Evolutionary conservation across 1,139 yeast genomes (phyloP), one percentile per base, ranked within the genome.

Genomic region (Nakaseomyces delphensis): DNA sequence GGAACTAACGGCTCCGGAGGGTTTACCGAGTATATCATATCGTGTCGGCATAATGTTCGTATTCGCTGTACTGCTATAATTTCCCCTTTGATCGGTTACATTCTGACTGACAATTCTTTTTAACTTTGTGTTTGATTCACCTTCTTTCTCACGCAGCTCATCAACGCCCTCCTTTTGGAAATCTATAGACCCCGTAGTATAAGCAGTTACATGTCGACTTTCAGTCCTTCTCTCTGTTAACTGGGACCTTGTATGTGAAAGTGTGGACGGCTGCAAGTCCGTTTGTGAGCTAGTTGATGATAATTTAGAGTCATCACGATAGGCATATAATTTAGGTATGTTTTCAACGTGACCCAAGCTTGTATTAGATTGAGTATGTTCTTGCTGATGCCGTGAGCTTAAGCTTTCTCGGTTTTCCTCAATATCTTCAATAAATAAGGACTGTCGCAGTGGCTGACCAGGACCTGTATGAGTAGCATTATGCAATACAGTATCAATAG

Each of bases 371-470:
- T 31, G 16, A 19, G 23, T 31, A 16, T 25, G n/a, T 4, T 25
- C 13, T 25, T 25, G 28, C n/a, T 25, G 28, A 10, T 25, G 28
- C 6, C 13, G 21, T 13, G 35, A 8, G 9, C 16, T 21, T 18
- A 33, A 13, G 13, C 14, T 21, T 8, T 21, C 13, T 19, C n/a
- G 20, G 18, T 33, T 33, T 21, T 33, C 37, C 16, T 33, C 37
- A n/a, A 33, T 33, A 15, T 33, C 18, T 18, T 33, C 37, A 21
- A 33, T 33, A 21, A 33, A 33, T 20, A 33, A 33, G 13, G 37
- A 33, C 37, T 21, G 37, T 33, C 37, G 37, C 37, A 20, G 37
- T 13, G 23, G 23, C 5, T 19, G 23, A 3, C n/a, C 14, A 31
- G 35, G 23, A 16, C 18, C 35, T 19, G 18, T 16, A 9, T 31